Conservation (phyloP, 2,329 filamentous ascomycete genomes). For the Paramyrothecium sp. region DNA sequence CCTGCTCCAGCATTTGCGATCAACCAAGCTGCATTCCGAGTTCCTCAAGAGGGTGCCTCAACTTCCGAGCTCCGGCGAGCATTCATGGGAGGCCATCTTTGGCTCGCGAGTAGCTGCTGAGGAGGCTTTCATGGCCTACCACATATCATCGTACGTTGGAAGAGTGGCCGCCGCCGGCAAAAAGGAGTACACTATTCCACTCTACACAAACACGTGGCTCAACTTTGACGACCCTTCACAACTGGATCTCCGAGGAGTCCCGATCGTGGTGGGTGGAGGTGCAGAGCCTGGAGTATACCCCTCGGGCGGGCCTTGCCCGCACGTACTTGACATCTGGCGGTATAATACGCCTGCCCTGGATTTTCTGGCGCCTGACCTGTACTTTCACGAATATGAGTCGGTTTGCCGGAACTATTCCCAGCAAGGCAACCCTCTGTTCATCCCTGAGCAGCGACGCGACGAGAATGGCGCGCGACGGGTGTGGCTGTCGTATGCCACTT, state of each 20-base stretch:
- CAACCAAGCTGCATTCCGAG: constrained; percentile 20
- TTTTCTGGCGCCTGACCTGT: constrained; percentile 46
- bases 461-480: constrained; percentile 40
- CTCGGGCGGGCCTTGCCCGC: constrained; percentile 29
- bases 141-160: constrained; percentile 28
- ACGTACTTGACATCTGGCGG: constrained; percentile 38
- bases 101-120: constrained; percentile 24
- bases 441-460: constrained; percentile 51
- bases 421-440: constrained; percentile 43
- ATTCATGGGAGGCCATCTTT: constrained; percentile 31
- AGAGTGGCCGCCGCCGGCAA: constrained; percentile 33
- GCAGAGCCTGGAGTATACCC: constrained; percentile 32
- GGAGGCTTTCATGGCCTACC: constrained; percentile 35
- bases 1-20: constrained; percentile 21
- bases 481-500: constrained; percentile 39
- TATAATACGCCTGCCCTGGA: constrained; percentile 38
- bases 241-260: constrained; percentile 27
- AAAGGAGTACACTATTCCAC: constrained; percentile 26
- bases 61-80: constrained; percentile 16
- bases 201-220: constrained; percentile 36
- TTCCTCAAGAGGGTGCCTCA: constrained; percentile 25
- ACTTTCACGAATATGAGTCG: constrained; percentile 44
- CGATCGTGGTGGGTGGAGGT: constrained; percentile 32
- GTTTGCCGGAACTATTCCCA: constrained; percentile 43
- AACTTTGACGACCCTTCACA: constrained; percentile 28